Base-by-base conservation (phyloP, 2,329 filamentous ascomycete species). In the Cordyceps cateniannulata region DNA sequence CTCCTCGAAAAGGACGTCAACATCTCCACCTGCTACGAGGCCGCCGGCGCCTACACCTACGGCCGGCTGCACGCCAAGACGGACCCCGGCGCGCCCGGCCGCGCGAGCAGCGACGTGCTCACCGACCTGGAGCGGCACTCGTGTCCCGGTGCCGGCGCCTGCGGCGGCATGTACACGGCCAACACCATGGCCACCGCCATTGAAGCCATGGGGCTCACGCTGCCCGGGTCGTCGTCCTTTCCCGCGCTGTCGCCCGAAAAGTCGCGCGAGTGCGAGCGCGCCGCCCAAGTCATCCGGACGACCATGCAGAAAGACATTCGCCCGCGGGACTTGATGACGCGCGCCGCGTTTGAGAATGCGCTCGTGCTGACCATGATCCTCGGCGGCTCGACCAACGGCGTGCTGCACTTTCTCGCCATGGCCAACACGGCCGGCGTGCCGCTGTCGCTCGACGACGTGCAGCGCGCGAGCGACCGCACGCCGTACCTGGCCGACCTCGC, bases 371-470 rank as follows among this genome's bases (percentile, higher is more conserved):
- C 91, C 72, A 96, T 96, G 90, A 88, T 90, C 3, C 81, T 96
- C n/a, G 92, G 92, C 58, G 92, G 92, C 58, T 91, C 87, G 55
- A 96, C 92, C 60, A 96, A 96, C 72, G 90, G 89, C 38, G 90
- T 96, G 3, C 81, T 96, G 59, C 92, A 96, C 73, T 87, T 96
- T 70, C 84, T 96, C 52, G 92, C 92, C 67, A 96, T 96, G 88
- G 92, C 92, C 45, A 88, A 89, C 69, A 90, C 90, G 0, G 92
- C 91, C 40, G 89, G 87, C 64, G 88, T 96, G 1, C 78, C 82
- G 32, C 79, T 96, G 14, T 89, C 86, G 0, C 78, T 96, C 40
- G 90, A 95, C 71, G 92, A 96, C 72, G 82, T 96, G 68, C 88
- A 93, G 72, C 82, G 89, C 63, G 87, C 92, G 47, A 90, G 86